Evolutionary conservation across 2,329 filamentous ascomycete species (phyloP), one percentile per base, ranked within the genome.

Genomic region (Aspergillus fumigatiaffinis): DNA sequence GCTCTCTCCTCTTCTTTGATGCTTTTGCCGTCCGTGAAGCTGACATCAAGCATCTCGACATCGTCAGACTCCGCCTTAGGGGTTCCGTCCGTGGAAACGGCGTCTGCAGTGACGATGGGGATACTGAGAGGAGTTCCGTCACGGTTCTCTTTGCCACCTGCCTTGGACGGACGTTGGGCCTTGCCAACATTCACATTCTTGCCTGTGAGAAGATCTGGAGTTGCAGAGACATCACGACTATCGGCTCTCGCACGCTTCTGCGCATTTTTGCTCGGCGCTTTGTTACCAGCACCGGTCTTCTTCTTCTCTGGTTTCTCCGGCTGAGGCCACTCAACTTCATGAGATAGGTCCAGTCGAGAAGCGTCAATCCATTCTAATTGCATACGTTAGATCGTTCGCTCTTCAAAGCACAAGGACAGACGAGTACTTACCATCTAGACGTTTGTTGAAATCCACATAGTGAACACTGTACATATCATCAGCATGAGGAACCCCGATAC

Each of bases 391-490:
- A 41, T 64, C 54, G 47, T n/a, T n/a, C 14, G 21, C 51, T 9
- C 35, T 25, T 9, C 21, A 8, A 29, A 1, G 23, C 8, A 28
- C 21, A 25, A 17, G 17, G 29, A 41, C 28, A 2, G 44, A 49
- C 42, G 17, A 51, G 52, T 32, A 63, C 71, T 60, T 69, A 80
- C 78, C 79, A 66, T 87, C 84, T 32, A 87, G 78, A 80, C 86
- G 85, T 68, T 97, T 97, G 78, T 97, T 97, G 84, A 97, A 97
- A 69, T 96, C 95, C 71, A 96, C 91, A 73, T 97, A 97, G 74
- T 97, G 96, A 68, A 96, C 95, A 75, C 77, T 80, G 53, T 10
- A 26, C 4, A 20, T 17, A 59, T 64, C 32, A 65, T 69, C 53
- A 68, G 62, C 54, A 60, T 41, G 9, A 21, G 25, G 3, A 25